Conservation (phyloP, 345 rosid genomes). For the Salix viminalis region DNA sequence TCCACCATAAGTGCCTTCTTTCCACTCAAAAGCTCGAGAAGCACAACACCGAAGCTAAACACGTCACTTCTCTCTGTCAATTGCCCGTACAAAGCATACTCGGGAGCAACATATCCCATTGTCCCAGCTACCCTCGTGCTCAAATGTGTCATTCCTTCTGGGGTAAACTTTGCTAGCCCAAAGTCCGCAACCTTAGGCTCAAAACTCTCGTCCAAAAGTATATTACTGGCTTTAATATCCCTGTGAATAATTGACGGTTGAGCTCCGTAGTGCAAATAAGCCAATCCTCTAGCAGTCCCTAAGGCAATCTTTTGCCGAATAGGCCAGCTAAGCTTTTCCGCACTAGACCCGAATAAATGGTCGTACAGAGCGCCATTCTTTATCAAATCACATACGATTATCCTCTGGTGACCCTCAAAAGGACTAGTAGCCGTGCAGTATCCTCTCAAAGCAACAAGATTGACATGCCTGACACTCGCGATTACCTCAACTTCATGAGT, state of each 20-base stretch:
- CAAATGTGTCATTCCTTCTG: conserved; percentile 76
- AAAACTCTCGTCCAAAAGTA: conserved; percentile 75
- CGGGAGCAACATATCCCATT: conserved; percentile 96
- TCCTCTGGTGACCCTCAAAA: conserved; percentile 91
- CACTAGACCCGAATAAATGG: conserved; percentile 55
- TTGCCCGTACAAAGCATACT: conserved; percentile 86
- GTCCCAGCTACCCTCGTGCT: conserved; percentile 95
- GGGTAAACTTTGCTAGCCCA: conserved; percentile 82
- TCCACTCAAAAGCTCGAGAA: conserved; percentile 86
- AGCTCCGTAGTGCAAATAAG: conserved; percentile 81
- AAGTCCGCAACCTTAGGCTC: conserved; percentile 86
- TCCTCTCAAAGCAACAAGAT: conserved; percentile 75
- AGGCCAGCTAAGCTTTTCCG: conserved; percentile 68
- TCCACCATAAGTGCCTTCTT: conserved; percentile 55
- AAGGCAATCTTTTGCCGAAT: conserved; percentile 70
- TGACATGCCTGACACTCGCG: conserved; percentile 82
- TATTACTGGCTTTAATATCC: conserved; percentile 84
- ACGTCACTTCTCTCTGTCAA: conserved; percentile 86
- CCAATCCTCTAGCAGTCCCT: conserved; percentile 82
- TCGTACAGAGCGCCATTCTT: conserved; percentile 79
- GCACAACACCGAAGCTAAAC: conserved; percentile 84
- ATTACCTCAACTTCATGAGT: conserved; percentile 85
- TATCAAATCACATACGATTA: conserved; percentile 80
- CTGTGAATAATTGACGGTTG: conserved; percentile 77
- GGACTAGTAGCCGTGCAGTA: conserved; percentile 79